A percentile compares a stretch with the other conserved stretches of the same genome.
Evolutionary conservation across 257 asterid genomes (phyloP).

Genomic region (Solanum tarijense): DNA sequence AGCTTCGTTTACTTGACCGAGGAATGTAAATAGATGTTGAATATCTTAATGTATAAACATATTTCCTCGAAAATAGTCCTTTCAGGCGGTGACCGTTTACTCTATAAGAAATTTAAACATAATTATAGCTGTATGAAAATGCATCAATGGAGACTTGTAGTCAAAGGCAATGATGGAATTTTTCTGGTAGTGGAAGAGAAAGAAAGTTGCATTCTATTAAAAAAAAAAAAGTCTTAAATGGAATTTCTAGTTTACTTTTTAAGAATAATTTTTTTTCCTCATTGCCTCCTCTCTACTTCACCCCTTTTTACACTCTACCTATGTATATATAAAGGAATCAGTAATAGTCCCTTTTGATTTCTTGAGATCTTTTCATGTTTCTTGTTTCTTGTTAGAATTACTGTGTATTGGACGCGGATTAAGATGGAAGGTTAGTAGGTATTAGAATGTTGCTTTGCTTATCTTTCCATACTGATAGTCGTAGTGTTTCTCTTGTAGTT

Average conservation of each 20-base stretch:
- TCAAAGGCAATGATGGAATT: conserved; percentile 26
- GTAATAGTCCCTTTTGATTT: neutral
- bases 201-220: neutral
- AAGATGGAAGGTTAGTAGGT: neutral
- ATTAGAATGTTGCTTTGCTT: neutral
- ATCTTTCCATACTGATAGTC: neutral
- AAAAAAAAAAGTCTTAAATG: conserved; percentile 1
- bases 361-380: neutral
- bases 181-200: conserved; percentile 22
- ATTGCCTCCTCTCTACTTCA: neutral
- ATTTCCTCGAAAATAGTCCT: neutral
- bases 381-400: neutral
- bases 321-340: neutral
- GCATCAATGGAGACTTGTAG: conserved; percentile 3
- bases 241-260: conserved; percentile 27
- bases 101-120: neutral
- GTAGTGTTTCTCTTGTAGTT: neutral
- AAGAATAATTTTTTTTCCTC: neutral
- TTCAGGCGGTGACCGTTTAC: neutral
- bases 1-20: neutral
- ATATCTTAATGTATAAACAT: neutral
- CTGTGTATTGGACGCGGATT: neutral
- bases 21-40: neutral
- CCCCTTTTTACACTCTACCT: neutral
- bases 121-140: neutral